These are phyloP conservation scores for Vachellia collinsii DNA, from an alignment of 306 rosid genomes.

Conservation along the genomic window DNA sequence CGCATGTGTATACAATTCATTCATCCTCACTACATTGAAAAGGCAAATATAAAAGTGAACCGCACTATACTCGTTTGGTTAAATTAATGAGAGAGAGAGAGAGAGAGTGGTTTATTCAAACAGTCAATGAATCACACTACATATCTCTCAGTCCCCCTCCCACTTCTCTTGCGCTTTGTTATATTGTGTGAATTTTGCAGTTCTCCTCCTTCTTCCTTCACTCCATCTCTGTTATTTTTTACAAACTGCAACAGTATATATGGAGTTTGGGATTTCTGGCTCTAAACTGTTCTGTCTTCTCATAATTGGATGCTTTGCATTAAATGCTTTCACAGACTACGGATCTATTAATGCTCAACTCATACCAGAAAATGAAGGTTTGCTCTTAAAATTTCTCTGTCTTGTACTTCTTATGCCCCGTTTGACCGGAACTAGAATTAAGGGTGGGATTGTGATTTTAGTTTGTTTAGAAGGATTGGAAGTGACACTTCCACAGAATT, in stretches of 20 bases:
- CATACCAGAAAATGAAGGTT: conserved; percentile 71
- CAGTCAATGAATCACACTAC: too few relatives aligned
- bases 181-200: neutral
- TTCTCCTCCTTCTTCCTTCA: neutral
- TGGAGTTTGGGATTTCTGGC: conserved; percentile 42
- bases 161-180: neutral
- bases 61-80: too few relatives aligned
- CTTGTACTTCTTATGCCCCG: neutral
- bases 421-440: too few relatives aligned
- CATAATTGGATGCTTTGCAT: conserved; percentile 37
- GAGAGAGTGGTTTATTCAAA: too few relatives aligned
- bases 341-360: conserved; percentile 54
- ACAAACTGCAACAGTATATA: neutral
- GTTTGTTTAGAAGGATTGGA: too few relatives aligned
- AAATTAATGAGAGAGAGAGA: too few relatives aligned
- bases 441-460: too few relatives aligned
- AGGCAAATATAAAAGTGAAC: too few relatives aligned
- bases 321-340: conserved; percentile 44
- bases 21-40: too few relatives aligned
- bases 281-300: conserved; percentile 30
- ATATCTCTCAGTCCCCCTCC: neutral
- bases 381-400: neutral
- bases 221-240: neutral
- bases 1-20: too few relatives aligned
- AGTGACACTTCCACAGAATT: too few relatives aligned